Conservation (phyloP, 2,329 filamentous ascomycete genomes). For the Colletotrichum sp. region DNA sequence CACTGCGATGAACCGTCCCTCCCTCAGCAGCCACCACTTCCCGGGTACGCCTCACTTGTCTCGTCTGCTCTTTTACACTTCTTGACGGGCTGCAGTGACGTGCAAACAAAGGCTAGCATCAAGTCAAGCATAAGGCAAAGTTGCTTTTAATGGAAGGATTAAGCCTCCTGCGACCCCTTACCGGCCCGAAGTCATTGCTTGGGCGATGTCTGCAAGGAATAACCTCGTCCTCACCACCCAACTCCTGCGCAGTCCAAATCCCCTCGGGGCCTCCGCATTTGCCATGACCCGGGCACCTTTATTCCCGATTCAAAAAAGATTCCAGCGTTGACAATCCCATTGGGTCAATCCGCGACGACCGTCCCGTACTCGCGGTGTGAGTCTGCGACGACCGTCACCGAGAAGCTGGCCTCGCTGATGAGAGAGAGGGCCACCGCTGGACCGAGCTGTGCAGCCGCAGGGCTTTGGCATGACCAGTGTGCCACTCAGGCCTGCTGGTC, state of each 20-base stretch:
- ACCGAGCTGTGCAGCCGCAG: constrained; percentile 11
- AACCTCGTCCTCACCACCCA: background rate
- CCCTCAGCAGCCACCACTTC: background rate
- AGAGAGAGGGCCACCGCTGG: background rate
- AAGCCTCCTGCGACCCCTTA: background rate
- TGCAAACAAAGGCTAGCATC: background rate
- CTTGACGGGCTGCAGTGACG: background rate
- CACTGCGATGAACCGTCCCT: constrained; percentile 1
- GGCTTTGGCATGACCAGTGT: background rate
- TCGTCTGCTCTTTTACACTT: background rate
- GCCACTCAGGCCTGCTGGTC: background rate
- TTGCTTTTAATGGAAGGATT: background rate
- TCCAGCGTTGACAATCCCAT: background rate
- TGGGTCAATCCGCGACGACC: background rate
- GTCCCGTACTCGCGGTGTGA: background rate
- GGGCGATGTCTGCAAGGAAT: background rate
- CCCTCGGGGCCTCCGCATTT: background rate
- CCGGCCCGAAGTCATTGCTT: constrained; percentile 3
- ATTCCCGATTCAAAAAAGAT: background rate
- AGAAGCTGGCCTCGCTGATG: background rate
- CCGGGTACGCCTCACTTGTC: background rate
- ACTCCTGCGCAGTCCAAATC: background rate
- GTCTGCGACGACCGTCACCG: background rate
- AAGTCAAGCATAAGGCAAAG: background rate
- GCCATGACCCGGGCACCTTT: background rate